Base-by-base conservation (phyloP, 768 basidiomycete species). In the Saitozyma podzolica region DNA sequence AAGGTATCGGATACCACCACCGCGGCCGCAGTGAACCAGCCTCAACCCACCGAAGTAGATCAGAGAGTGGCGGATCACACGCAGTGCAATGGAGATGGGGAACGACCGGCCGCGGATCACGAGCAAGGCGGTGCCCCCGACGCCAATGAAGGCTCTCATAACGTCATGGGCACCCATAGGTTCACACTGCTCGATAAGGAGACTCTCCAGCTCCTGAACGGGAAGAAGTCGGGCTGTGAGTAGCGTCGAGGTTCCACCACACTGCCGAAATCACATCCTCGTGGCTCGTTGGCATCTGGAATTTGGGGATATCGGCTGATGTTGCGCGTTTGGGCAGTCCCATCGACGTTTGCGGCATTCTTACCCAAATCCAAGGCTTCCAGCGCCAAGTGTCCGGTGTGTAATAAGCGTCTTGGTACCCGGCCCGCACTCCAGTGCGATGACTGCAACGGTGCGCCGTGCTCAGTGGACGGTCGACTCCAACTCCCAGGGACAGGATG, bases 401-500 rank as follows among this genome's bases (percentile, higher is more conserved):
- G 75, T 53, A 50, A 59, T 19, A 75, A 76, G 56, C 67, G 66
- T 19, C 54, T 76, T 37, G 74, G 74, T 19, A 64, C 62, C 41
- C 59, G 76, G 42, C 68, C 69, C 10, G 72, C 69, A 40, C 54
- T 79, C 56, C 70, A 76, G 40, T 79, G 78, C 54, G 78, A 79
- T 61, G 78, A 79, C 54, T 79, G 78, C 64, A 55, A 65, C 47
- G 62, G 78, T 79, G 52, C 65, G 78, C 62, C 29, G n/a, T 14
- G 39, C 20, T 50, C 0, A 1, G 49, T 19, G 5, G 29, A 5
- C 29, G 29, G 5, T 29, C 29, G 29, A 29, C 29, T 29, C 29
- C 29, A 29, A 29, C 2, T 29, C 29, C 29, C 29, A 29, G 29
- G 29, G 29, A 29, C 29, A 29, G 29, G 29, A 29, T 29, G 17